These are phyloP conservation scores for Vitis hybrid DNA, from an alignment of 177 flowering plant genomes.

Conservation along the genomic window DNA sequence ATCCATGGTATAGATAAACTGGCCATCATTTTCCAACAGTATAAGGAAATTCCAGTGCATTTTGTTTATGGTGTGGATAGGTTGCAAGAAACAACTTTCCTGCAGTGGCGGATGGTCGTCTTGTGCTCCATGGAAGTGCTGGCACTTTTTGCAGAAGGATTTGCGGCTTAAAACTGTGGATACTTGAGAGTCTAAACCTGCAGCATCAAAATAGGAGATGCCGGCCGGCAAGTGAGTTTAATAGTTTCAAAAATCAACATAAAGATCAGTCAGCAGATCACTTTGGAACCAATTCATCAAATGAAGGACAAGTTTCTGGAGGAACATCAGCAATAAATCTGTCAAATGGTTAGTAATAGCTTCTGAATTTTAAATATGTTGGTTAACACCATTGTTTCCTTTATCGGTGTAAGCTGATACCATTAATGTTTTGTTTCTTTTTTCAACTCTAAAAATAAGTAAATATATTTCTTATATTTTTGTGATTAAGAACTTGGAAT, in stretches of 20 bases:
- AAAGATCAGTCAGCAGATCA: conserved; percentile 17
- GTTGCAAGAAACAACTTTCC: conserved; percentile 7
- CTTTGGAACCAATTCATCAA: conserved; percentile 12
- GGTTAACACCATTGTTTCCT: background rate
- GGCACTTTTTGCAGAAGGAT: conserved; percentile 25
- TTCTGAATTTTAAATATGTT: background rate
- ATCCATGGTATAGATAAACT: no score
- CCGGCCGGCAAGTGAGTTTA: conserved; percentile 17
- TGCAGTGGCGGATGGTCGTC: conserved; percentile 14
- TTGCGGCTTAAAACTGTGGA: conserved; percentile 37
- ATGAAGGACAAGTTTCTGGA: conserved; percentile 14
- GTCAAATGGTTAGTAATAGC: conserved; percentile 21
- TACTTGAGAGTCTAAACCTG: conserved; percentile 30
- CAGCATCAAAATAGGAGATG: conserved; percentile 10
- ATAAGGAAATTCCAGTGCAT: no score
- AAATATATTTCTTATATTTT: background rate
- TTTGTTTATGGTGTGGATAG: background rate
- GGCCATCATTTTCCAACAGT: no score
- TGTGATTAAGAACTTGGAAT: background rate
- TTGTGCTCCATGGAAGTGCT: conserved; percentile 17
- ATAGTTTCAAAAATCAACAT: conserved; percentile 27
- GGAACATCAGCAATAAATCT: conserved; percentile 6
- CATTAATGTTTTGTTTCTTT: background rate
- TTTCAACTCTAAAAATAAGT: background rate
- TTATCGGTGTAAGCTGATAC: background rate